Percentiles rank a stretch among this genome's conserved stretches.
These are phyloP conservation scores for Trichoderma pleuroti DNA, from an alignment of 2,329 filamentous ascomycete genomes.

Conservation along the genomic window DNA sequence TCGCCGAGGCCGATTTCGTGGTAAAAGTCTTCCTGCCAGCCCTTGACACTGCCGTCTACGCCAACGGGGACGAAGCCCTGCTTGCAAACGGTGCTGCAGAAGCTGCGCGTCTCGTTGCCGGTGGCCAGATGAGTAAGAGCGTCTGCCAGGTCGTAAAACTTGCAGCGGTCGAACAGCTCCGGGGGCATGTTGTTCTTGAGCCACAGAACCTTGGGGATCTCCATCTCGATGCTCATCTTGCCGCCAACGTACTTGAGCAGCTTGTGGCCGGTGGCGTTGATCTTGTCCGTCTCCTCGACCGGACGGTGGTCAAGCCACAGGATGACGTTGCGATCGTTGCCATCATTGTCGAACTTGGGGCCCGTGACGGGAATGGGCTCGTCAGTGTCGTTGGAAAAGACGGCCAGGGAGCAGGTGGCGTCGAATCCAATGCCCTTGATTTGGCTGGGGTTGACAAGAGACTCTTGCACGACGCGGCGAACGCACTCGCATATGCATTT, in stretches of 20 bases:
- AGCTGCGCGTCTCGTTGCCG: conserved; percentile 85
- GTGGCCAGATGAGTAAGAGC: conserved; percentile 93
- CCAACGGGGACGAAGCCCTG: conserved; percentile 96
- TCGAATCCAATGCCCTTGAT: conserved; percentile 95
- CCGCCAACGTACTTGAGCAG: conserved; percentile 93
- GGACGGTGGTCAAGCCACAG: conserved; percentile 97
- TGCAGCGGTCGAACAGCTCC: conserved; percentile 85
- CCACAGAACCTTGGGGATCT: conserved; percentile 97
- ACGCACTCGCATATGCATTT: conserved; percentile 87
- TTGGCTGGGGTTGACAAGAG: conserved; percentile 68
- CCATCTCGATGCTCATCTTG: conserved; percentile 99
- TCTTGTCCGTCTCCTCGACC: conserved; percentile 83
- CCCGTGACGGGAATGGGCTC: conserved; percentile 89
- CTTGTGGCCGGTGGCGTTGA: conserved; percentile 90
- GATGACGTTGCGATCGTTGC: conserved; percentile 89
- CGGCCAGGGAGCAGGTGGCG: conserved; percentile 93
- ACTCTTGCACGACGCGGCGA: conserved; percentile 74
- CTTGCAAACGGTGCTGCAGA: conserved; percentile 95
- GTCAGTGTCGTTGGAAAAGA: conserved; percentile 85
- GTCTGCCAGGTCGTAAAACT: conserved; percentile 94
- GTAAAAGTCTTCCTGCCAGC: conserved; percentile 96
- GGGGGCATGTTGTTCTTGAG: conserved; percentile 97
- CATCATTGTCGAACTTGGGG: conserved; percentile 71
- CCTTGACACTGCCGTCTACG: conserved; percentile 93
- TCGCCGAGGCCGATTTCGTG: conserved; percentile 82